These are phyloP conservation scores for Linum tenue DNA, from an alignment of 345 rosid genomes.

Conservation along the genomic window DNA sequence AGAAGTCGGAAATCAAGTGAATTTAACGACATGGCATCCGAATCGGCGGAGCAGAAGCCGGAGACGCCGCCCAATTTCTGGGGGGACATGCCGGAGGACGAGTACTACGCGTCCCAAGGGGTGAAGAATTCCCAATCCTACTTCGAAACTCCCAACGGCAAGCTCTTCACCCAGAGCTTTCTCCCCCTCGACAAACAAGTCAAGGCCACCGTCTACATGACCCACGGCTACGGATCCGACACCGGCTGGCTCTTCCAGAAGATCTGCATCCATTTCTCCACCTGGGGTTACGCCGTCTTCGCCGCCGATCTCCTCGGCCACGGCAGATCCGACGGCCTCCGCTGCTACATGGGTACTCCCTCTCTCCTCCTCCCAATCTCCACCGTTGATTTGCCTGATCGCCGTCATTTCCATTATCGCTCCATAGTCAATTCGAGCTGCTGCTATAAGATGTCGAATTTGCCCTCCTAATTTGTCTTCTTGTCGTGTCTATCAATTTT, in stretches of 20 bases:
- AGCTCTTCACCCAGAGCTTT: conserved; percentile 75
- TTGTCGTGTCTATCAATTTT: too few relatives aligned
- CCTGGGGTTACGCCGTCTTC: conserved; percentile 97
- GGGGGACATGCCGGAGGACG: conserved; percentile 85
- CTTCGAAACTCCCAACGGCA: conserved; percentile 83
- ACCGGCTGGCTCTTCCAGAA: conserved; percentile 90
- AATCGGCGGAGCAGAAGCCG: conserved; percentile 15
- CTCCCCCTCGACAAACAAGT: conserved; percentile 58
- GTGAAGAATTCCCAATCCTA: conserved; percentile 59
- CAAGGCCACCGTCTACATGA: conserved; percentile 73
- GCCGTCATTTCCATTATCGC: too few relatives aligned
- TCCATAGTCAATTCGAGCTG: too few relatives aligned
- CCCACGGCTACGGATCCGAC: conserved; percentile 92
- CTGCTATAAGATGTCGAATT: too few relatives aligned
- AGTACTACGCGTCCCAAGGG: conserved; percentile 78
- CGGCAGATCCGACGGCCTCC: conserved; percentile 87
- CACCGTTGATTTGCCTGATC: too few relatives aligned
- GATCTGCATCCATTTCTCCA: conserved; percentile 62
- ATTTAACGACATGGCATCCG: neutral
- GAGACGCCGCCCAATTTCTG: conserved; percentile 55
- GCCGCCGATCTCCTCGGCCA: conserved; percentile 96
- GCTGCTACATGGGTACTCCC: conserved; percentile 68
- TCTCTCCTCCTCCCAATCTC: neutral
- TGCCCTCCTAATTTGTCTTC: too few relatives aligned
- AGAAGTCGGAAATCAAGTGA: too few relatives aligned